Evolutionary conservation across 2,329 filamentous ascomycete genomes (phyloP).

Genomic region (Rutstroemia sp.): DNA sequence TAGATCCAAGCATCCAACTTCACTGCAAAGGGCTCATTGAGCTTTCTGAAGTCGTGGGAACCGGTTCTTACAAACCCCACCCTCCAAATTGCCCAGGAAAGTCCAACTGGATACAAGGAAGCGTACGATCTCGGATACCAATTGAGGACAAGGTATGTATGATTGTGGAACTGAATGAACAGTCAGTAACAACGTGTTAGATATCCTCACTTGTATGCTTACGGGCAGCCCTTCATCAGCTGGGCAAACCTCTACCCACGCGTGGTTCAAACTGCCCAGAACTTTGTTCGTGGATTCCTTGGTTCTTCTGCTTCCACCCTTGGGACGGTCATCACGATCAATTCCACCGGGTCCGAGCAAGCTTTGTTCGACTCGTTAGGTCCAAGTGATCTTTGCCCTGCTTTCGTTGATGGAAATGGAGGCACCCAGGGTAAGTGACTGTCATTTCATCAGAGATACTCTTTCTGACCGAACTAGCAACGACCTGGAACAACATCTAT

Average conservation of each 20-base stretch:
- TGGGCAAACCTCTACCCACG: slow-evolving; percentile 62
- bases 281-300: slow-evolving; percentile 55
- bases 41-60: slow-evolving; percentile 52
- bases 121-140: slow-evolving; percentile 47
- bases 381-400: slow-evolving; percentile 55
- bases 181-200: slow-evolving; percentile 15
- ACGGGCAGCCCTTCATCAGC: slow-evolving; percentile 41
- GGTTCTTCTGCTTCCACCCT: slow-evolving; percentile 46
- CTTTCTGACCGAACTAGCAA: neutral
- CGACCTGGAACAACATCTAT: slow-evolving; percentile 1
- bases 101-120: slow-evolving; percentile 57
- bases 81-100: slow-evolving; percentile 51
- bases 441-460: neutral
- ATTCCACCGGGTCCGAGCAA: slow-evolving; percentile 41
- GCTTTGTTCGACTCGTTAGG: slow-evolving; percentile 56
- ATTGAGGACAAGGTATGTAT: slow-evolving; percentile 32
- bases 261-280: slow-evolving; percentile 53
- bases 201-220: slow-evolving; percentile 41
- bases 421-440: slow-evolving; percentile 30
- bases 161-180: no score
- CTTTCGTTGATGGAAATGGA: slow-evolving; percentile 47
- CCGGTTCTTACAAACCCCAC: slow-evolving; percentile 47
- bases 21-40: slow-evolving; percentile 43
- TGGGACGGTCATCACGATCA: slow-evolving; percentile 51
- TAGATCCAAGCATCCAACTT: slow-evolving; percentile 48